Percentiles rank a stretch among this genome's conserved stretches.
Evolutionary conservation across 805 yeast genomes (phyloP).

Genomic region (Pichia manshurica): DNA sequence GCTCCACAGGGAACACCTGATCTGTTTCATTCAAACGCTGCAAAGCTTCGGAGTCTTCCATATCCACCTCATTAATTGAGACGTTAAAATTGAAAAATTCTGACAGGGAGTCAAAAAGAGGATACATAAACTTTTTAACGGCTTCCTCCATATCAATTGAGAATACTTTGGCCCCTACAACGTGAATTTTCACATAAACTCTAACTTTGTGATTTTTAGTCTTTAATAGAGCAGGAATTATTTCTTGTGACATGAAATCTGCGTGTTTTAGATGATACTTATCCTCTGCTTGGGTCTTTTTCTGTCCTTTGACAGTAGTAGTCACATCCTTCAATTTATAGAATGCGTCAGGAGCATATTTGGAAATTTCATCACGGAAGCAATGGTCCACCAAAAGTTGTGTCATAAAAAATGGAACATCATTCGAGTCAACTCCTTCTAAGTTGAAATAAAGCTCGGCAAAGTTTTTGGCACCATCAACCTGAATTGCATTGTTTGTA

Average conservation of each 20-base stretch:
- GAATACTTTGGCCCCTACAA: slow-evolving; percentile 6
- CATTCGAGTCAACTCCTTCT: slow-evolving; percentile 39
- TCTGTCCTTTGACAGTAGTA: not conserved
- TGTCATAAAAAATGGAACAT: slow-evolving; percentile 44
- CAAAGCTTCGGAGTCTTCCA: not conserved
- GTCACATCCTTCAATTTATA: slow-evolving; percentile 6
- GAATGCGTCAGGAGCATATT: slow-evolving; percentile 22
- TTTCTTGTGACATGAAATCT: slow-evolving; percentile 7
- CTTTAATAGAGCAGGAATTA: not conserved
- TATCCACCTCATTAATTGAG: not conserved
- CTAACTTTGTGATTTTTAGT: not conserved
- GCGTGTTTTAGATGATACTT: slow-evolving; percentile 13
- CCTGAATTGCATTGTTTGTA: slow-evolving; percentile 25
- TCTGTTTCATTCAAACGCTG: not conserved
- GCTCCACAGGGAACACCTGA: slow-evolving; percentile 21
- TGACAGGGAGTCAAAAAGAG: slow-evolving; percentile 3
- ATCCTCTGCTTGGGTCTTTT: not conserved
- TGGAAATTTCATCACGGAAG: slow-evolving; percentile 24
- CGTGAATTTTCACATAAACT: slow-evolving; percentile 6
- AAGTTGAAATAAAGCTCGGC: slow-evolving; percentile 32
- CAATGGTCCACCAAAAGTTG: slow-evolving; percentile 34
- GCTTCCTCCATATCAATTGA: slow-evolving; percentile 21
- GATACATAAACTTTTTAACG: slow-evolving; percentile 10
- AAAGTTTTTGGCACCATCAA: slow-evolving; percentile 21
- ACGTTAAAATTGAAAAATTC: slow-evolving; percentile 8